A percentile compares a stretch with the other conserved stretches of the same genome.
Evolutionary conservation across 169 alveolate genomes (phyloP).

Genomic region (Plasmodium coatneyi): DNA sequence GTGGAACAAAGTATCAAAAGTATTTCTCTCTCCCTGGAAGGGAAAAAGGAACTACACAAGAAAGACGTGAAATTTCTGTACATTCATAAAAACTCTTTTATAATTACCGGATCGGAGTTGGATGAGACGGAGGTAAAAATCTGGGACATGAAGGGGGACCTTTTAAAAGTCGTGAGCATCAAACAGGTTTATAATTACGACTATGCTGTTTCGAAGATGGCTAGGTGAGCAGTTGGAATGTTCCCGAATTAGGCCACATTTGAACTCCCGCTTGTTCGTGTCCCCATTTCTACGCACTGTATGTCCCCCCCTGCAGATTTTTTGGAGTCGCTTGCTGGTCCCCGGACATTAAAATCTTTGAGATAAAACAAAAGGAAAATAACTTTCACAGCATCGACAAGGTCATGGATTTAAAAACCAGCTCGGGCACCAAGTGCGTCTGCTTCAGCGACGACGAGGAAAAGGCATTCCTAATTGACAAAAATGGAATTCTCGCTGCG

Average conservation of each 20-base stretch:
- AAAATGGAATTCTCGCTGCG: slow-evolving; percentile 6
- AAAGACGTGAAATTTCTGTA: slow-evolving; percentile 18
- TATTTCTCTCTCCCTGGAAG: background rate
- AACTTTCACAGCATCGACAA: slow-evolving; percentile 18
- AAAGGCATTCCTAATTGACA: slow-evolving; percentile 30
- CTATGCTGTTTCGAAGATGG: slow-evolving; percentile 14
- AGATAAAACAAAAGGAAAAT: slow-evolving; percentile 26
- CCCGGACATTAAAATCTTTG: slow-evolving; percentile 25
- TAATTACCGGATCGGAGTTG: slow-evolving; percentile 26
- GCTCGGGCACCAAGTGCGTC: slow-evolving; percentile 26
- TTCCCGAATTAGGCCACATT: background rate
- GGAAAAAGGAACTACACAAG: slow-evolving; percentile 22
- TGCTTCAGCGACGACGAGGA: slow-evolving; percentile 29
- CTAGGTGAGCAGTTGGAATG: background rate
- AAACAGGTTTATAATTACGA: slow-evolving; percentile 32
- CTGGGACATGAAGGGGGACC: slow-evolving; percentile 36
- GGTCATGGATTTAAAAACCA: slow-evolving; percentile 30
- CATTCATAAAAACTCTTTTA: slow-evolving; percentile 20
- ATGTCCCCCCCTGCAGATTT: background rate
- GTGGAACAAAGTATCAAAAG: slow-evolving; percentile 6
- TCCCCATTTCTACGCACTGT: background rate
- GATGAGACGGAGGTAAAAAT: slow-evolving; percentile 43
- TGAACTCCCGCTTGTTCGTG: background rate
- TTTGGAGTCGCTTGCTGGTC: slow-evolving; percentile 51
- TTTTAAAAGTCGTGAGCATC: slow-evolving; percentile 15